Evolutionary conservation across 2,329 filamentous ascomycete species (phyloP).

Genomic region (Microsporum audouinii): DNA sequence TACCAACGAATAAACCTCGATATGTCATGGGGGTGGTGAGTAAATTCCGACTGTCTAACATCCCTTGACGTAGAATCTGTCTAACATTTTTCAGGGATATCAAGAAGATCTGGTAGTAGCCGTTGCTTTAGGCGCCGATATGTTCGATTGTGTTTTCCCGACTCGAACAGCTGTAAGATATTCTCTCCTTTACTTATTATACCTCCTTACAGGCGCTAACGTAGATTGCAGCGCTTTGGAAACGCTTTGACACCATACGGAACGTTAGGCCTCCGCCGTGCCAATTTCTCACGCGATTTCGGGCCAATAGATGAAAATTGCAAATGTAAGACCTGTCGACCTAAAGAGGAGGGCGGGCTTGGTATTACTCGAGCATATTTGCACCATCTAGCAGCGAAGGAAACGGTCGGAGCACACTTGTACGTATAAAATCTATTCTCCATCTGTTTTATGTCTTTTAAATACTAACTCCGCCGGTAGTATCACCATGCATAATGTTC

Average conservation of each 20-base stretch:
- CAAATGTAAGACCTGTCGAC: conserved; percentile 64
- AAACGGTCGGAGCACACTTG: conserved; percentile 78
- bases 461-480: conserved; percentile 26
- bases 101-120: conserved; percentile 92
- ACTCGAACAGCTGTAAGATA: conserved; percentile 67
- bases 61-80: not conserved
- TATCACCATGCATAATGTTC: conserved; percentile 90
- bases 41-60: not conserved
- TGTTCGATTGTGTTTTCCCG: conserved; percentile 99
- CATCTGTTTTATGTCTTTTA: not conserved
- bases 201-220: not conserved
- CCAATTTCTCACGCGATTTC: conserved; percentile 67
- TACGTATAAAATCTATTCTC: conserved; percentile 20
- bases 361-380: conserved; percentile 81
- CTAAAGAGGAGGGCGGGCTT: conserved; percentile 55
- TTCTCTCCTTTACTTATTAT: not conserved
- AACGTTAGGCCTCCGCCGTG: conserved; percentile 72
- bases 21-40: conserved; percentile 93
- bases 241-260: conserved; percentile 78
- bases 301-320: conserved; percentile 73
- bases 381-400: conserved; percentile 83
- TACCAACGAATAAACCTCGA: conserved; percentile 86
- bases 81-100: conserved; percentile 51
- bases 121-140: conserved; percentile 87
- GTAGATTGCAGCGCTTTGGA: conserved; percentile 56